Percentiles rank a stretch among this genome's conserved stretches.
Conservation (phyloP, 1,139 yeast species). For the Hansenula lynferdii region DNA sequence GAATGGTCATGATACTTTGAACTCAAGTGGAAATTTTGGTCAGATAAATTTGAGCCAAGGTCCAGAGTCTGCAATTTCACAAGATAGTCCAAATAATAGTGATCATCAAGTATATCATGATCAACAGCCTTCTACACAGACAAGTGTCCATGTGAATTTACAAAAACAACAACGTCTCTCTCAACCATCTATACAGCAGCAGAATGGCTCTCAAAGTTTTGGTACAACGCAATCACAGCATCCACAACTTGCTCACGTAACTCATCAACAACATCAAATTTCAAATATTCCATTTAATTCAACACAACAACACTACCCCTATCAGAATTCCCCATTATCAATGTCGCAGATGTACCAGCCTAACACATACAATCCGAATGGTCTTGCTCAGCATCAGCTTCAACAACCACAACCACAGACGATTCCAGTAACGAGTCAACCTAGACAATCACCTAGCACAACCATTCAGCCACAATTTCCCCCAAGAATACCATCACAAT, state of each 20-base stretch:
- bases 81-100: no score
- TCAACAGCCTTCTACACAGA: background rate
- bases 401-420: no score
- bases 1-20: background rate
- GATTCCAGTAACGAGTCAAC: no score
- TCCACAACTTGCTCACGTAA: constrained; percentile 3
- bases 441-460: background rate
- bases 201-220: no score
- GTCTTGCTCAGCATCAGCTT: background rate
- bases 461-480: background rate
- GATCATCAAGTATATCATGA: background rate
- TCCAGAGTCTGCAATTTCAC: no score
- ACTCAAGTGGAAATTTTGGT: constrained; percentile 1
- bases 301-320: background rate
- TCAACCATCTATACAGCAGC: background rate
- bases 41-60: no score
- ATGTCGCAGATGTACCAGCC: background rate
- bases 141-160: background rate
- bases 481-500: background rate
- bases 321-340: background rate
- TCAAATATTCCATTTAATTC: background rate
- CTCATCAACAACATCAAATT: constrained; percentile 3
- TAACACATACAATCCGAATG: background rate
- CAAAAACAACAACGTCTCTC: background rate
- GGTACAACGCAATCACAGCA: background rate